A percentile compares a stretch with the other conserved stretches of the same genome.
Conservation (phyloP, 768 basidiomycete species). For the Trametes maxima region DNA sequence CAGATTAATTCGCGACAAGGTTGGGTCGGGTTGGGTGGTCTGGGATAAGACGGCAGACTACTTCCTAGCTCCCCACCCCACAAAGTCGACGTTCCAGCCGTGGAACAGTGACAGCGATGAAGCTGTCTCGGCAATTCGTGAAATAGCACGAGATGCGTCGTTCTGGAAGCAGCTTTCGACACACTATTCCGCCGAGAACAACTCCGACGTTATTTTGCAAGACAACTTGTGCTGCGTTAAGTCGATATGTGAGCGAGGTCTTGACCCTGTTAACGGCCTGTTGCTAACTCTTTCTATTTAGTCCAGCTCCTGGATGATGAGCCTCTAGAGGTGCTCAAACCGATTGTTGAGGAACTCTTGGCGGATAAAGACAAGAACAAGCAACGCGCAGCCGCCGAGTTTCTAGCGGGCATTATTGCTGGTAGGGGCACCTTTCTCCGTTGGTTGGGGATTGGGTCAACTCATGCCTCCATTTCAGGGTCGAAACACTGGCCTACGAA, state of each 20-base stretch:
- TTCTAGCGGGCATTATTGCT: slow-evolving; percentile 72
- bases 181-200: slow-evolving; percentile 80
- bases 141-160: slow-evolving; percentile 45
- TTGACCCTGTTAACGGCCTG: not conserved
- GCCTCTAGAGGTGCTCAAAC: slow-evolving; percentile 62
- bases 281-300: slow-evolving; percentile 30
- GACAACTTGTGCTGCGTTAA: slow-evolving; percentile 76
- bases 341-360: slow-evolving; percentile 64
- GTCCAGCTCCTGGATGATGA: slow-evolving; percentile 81
- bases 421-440: slow-evolving; percentile 40
- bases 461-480: slow-evolving; percentile 41
- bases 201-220: slow-evolving; percentile 60
- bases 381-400: slow-evolving; percentile 85
- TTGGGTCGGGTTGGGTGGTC: slow-evolving; percentile 69
- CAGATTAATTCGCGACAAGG: slow-evolving; percentile 59
- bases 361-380: slow-evolving; percentile 79
- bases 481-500: slow-evolving; percentile 84
- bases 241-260: slow-evolving; percentile 60
- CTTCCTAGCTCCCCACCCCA: slow-evolving; percentile 50
- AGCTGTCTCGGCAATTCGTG: slow-evolving; percentile 52
- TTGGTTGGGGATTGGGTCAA: not conserved
- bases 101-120: slow-evolving; percentile 60
- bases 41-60: slow-evolving; percentile 51
- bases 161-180: slow-evolving; percentile 73
- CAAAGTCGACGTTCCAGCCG: slow-evolving; percentile 53